Base-by-base conservation (phyloP, 768 basidiomycete genomes). In the Suillus subluteus region DNA sequence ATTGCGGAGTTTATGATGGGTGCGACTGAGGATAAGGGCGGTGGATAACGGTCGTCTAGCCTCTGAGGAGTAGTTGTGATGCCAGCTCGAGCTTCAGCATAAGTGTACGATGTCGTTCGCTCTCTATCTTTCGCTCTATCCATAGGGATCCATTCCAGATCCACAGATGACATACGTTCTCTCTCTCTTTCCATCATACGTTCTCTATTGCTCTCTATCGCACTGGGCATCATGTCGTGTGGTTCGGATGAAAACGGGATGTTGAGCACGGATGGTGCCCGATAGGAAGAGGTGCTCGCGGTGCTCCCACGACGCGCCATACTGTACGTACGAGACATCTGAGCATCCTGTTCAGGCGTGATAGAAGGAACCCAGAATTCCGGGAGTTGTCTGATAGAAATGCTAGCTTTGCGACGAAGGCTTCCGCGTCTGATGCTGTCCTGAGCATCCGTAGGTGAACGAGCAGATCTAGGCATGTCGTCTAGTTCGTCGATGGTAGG, bases 291-390 rank as follows among this genome's bases (percentile, higher is more conserved):
- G n/a, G 80, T 81, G 67, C 87, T 86, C 15, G 86, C 79, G 7
- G 77, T 82, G 67, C 86, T 88, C 52, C 82, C 81, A 12, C 82
- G 80, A 64, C 83, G 74, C 1, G 82, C 82, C 32, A 86, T 75
- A 15, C 77, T 74, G 65, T 79, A 80, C 5, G 83, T 77, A 63
- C 81, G 82, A 2, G 81, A 80, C 50, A 78, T 72, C 15, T 79
- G 71, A 0, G 75, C 74, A 44, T 84, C 85, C 62, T 86, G 82
- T 65, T 83, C 81, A 1, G 82, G 79, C 1, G 83, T 79, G 23
- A 82, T 79, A 0, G 81, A 72, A 3, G 86, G 85, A 44, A 79
- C 83, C 86, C 86, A 87, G 38, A 86, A 73, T 65, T 85, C 83
- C 16, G 81, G 84, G 1, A 75, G 73, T 72, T 65, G 81, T 72